Percentiles rank a stretch among this genome's conserved stretches.
Evolutionary conservation across 2,329 filamentous ascomycete species (phyloP).

Genomic region (Exserohilum turcica): DNA sequence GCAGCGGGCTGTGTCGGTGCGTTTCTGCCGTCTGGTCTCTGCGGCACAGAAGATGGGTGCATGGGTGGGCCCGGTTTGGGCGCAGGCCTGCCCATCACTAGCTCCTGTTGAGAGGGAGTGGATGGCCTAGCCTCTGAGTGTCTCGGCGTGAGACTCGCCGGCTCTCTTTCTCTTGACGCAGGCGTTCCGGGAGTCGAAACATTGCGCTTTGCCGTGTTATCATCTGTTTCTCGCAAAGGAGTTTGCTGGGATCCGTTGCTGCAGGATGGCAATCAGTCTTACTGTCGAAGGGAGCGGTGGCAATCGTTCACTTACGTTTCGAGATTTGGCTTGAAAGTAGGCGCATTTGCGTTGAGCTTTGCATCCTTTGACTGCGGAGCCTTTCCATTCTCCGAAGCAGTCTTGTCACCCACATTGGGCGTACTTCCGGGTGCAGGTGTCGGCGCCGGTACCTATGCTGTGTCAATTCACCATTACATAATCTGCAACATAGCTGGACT

Average conservation of each 20-base stretch:
- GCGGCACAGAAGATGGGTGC: slow-evolving; percentile 29
- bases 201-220: slow-evolving; percentile 17
- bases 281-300: not conserved
- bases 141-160: slow-evolving; percentile 14
- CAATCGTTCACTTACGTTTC: slow-evolving; percentile 33
- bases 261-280: slow-evolving; percentile 20
- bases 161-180: slow-evolving; percentile 29
- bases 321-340: slow-evolving; percentile 65
- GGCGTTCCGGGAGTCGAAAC: slow-evolving; percentile 20
- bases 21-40: slow-evolving; percentile 42
- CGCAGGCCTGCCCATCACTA: slow-evolving; percentile 6
- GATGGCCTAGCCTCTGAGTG: slow-evolving; percentile 14
- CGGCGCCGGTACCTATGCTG: slow-evolving; percentile 27
- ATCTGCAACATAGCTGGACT: slow-evolving; percentile 33
- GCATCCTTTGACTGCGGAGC: slow-evolving; percentile 51
- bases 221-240: slow-evolving; percentile 19
- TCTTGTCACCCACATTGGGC: slow-evolving; percentile 39
- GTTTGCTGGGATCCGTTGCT: slow-evolving; percentile 43
- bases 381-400: slow-evolving; percentile 44
- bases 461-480: slow-evolving; percentile 15
- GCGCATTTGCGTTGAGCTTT: slow-evolving; percentile 60
- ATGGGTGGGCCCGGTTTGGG: slow-evolving; percentile 21
- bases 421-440: slow-evolving; percentile 23
- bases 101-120: slow-evolving; percentile 25
- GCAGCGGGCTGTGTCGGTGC: slow-evolving; percentile 31